Percentiles rank a stretch among this genome's conserved stretches.
phyloP scores from a whole-genome alignment of 805 yeast genomes.

The Maudiozyma serrabonitensis region DNA sequence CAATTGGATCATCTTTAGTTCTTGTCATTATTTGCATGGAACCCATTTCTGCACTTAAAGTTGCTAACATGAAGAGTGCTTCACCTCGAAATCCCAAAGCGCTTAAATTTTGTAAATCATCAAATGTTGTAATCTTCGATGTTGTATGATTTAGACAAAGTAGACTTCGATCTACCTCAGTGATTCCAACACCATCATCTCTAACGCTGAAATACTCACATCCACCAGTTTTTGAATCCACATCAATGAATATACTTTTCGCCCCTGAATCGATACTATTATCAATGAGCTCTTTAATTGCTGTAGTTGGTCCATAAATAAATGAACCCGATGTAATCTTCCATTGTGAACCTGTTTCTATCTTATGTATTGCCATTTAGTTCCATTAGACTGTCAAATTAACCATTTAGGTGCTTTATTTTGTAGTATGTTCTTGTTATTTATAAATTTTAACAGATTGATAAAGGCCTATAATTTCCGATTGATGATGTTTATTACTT shows the following conservation, averaged over 20 bases:
- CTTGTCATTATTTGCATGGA: constrained; percentile 26
- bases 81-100: constrained; percentile 45
- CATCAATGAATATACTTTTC: constrained; percentile 28
- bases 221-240: constrained; percentile 34
- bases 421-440: too few relatives aligned
- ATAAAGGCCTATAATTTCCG: too few relatives aligned
- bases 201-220: constrained; percentile 24
- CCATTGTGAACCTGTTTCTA: constrained; percentile 10
- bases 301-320: constrained; percentile 29
- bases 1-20: constrained; percentile 24
- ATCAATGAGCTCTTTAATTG: constrained; percentile 34
- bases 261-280: constrained; percentile 33
- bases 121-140: constrained; percentile 30
- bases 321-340: constrained; percentile 23
- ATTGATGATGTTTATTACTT: too few relatives aligned
- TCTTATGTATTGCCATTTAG: constrained; percentile 14
- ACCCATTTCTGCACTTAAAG: constrained; percentile 17
- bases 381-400: background rate
- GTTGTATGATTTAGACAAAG: constrained; percentile 35
- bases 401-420: background rate
- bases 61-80: constrained; percentile 35
- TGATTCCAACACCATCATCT: constrained; percentile 37
- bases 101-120: constrained; percentile 23
- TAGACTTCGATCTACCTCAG: constrained; percentile 19
- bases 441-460: too few relatives aligned